These are phyloP conservation scores for Thuja plicata DNA, from an alignment of 83 land plant species.

Conservation along the genomic window DNA sequence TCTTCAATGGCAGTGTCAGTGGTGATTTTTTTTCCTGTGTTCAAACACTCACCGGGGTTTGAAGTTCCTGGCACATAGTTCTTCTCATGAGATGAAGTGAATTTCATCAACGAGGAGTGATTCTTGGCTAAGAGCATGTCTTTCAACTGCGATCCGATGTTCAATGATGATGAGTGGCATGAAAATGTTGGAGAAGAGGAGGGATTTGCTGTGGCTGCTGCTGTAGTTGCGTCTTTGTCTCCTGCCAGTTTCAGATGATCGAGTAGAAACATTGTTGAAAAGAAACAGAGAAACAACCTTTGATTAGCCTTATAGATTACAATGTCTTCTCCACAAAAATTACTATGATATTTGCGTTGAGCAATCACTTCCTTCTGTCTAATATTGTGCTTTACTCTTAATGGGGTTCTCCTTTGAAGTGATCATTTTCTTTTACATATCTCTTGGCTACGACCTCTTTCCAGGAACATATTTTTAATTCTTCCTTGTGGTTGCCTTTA, in stretches of 20 bases:
- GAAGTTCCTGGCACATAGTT: neutral
- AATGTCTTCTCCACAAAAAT: no score
- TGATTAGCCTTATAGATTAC: no score
- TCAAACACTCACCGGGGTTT: neutral
- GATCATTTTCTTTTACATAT: no score
- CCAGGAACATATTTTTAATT: no score
- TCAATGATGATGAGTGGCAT: neutral
- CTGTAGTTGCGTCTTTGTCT: neutral
- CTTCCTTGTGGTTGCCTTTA: no score
- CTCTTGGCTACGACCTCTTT: no score
- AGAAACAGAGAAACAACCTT: no score
- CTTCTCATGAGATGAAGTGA: neutral
- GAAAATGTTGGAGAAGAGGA: neutral
- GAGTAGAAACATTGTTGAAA: no score
- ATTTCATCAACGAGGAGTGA: neutral
- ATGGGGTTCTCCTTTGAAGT: no score
- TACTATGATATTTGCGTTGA: no score
- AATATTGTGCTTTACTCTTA: no score
- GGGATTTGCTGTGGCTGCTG: neutral
- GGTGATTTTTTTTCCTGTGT: neutral
- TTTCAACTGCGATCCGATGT: neutral
- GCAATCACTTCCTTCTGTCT: no score
- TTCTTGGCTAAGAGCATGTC: neutral
- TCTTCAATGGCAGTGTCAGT: neutral
- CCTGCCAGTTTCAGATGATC: neutral